Base-by-base conservation (phyloP, 2,329 filamentous ascomycete species). In the Colletotrichum horii region DNA sequence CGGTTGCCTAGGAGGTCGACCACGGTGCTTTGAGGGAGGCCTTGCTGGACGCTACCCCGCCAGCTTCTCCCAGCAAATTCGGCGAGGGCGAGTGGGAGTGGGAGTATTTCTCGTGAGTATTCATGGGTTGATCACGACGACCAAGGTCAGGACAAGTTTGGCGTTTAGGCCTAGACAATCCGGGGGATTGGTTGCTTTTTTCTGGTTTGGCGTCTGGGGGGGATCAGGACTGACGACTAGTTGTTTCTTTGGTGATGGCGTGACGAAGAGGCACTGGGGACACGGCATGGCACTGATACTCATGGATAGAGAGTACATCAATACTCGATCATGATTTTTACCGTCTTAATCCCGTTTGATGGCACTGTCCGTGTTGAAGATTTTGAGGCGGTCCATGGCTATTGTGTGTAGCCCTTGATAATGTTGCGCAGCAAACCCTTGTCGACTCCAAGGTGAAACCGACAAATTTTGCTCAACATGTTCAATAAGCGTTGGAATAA, bases 251-350 rank as follows among this genome's bases (percentile, higher is more conserved):
- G 66, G 30, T 56, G n/a, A 58, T 52, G 71, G 71, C 61, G 68
- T 71, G 71, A 66, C 22, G 15, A 48, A 38, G 55, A 61, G 67
- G 48, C 48, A 48, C 38, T 48, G 38, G 9, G 55, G 69, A 62
- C 15, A 75, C 12, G 55, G 62, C 56, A 67, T 28, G 72, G 32
- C 38, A 71, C 19, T 34, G 24, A 43, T 9, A 38, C 38, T 34
- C 62, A 72, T 58, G 69, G 68, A 67, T 75, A 70, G 66, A 75
- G 69, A 62, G 62, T 66, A 75, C 55, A 71, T 64, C 67, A 75
- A 75, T 75, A 48, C 72, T 75, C 69, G 52, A 62, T 66, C n/a
- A 72, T 55, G 68, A 75, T 19, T n/a, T 26, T 32, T 36, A 11
- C 12, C 24, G 4, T 36, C 12, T 30, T 16, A 28, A 28, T 6